phyloP scores from a whole-genome alignment of 1,284 basidiomycete genomes.

The Heimioporus punctisporus region DNA sequence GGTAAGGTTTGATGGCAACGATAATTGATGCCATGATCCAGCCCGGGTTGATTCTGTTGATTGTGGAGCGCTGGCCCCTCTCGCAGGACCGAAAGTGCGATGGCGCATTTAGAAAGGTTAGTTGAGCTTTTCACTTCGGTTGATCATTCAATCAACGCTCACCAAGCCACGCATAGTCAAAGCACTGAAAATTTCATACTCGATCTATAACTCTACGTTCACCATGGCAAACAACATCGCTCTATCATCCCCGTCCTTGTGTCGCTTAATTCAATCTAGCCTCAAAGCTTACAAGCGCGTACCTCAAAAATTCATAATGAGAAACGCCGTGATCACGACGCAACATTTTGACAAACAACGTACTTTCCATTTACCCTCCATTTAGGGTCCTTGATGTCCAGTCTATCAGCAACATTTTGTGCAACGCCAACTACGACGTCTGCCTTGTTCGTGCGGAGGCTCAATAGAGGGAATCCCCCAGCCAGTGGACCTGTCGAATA shows the following conservation, averaged over 20 bases:
- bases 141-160: no score
- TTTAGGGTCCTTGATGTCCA: slow-evolving; percentile 70
- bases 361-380: slow-evolving; percentile 87
- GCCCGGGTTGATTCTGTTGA: no score
- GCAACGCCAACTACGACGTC: slow-evolving; percentile 89
- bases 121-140: no score
- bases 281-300: slow-evolving; percentile 35
- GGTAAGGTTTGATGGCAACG: no score
- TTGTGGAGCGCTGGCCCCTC: no score
- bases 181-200: no score
- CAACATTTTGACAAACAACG: slow-evolving; percentile 30
- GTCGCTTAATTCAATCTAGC: slow-evolving; percentile 11
- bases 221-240: background rate
- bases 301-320: slow-evolving; percentile 15
- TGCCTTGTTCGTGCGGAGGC: slow-evolving; percentile 94
- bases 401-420: slow-evolving; percentile 59
- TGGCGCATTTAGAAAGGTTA: no score
- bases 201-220: no score
- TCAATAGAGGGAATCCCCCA: slow-evolving; percentile 81
- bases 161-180: no score
- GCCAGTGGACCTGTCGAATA: slow-evolving; percentile 67
- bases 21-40: no score
- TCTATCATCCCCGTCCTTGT: no score
- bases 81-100: no score
- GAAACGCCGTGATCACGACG: background rate